phyloP scores from a whole-genome alignment of 139 green algal species.

The Coelastrella sp. region DNA sequence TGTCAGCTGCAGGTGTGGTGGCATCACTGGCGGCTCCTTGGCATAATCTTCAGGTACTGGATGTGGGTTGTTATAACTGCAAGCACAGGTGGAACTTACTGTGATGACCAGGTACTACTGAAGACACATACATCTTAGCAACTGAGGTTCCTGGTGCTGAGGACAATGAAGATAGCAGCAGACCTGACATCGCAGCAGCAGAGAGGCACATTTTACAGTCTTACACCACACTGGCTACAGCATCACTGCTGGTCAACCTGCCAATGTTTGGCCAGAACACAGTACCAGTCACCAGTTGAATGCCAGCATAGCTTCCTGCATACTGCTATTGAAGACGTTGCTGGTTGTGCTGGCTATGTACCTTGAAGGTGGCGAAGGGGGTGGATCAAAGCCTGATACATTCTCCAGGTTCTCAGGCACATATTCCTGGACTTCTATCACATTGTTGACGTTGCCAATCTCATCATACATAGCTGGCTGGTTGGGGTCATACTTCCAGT shows the following conservation, averaged over 20 bases:
- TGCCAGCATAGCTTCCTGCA: no score
- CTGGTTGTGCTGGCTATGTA: background rate
- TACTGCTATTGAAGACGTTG: background rate
- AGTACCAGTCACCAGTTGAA: no score
- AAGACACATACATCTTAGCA: no score
- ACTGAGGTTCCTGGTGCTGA: no score
- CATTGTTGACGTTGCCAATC: constrained; percentile 98
- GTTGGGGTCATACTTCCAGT: constrained; percentile 97
- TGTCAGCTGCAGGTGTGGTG: constrained; percentile 96
- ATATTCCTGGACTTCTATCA: constrained; percentile 96
- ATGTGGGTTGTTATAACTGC: constrained; percentile 86
- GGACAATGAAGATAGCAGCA: no score
- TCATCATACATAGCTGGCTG: constrained; percentile 97
- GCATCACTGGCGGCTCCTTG: constrained; percentile 96
- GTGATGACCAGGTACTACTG: no score
- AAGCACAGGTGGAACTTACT: no score
- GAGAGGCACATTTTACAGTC: no score
- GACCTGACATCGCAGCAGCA: no score
- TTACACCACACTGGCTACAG: no score
- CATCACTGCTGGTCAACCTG: no score
- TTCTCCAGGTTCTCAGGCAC: constrained; percentile 96
- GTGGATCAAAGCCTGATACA: constrained; percentile 92
- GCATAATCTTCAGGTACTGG: constrained; percentile 89
- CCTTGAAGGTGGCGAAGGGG: constrained; percentile 84
- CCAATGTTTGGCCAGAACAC: no score